Evolutionary conservation across 495 filamentous ascomycete species (phyloP), one percentile per base, ranked within the genome.

Genomic region (Penicillium canariense): DNA sequence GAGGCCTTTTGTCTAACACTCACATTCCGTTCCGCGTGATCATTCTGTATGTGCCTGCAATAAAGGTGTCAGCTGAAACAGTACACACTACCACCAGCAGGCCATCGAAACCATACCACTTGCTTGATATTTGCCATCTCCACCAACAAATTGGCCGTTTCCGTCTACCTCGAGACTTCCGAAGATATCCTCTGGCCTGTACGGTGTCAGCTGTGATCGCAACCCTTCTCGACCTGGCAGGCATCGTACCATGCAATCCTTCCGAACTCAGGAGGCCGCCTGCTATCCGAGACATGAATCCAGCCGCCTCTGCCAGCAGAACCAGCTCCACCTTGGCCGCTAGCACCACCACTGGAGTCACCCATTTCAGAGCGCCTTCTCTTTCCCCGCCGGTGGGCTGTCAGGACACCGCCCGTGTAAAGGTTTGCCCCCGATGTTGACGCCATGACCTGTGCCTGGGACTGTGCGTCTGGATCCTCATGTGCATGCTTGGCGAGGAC

Each of bases 261-360:
- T 0, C 94, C 94, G 75, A 82, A 98, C 58, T 96, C 91, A 7
- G 92, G 92, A 15, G 91, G 89, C 48, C 88, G 86, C 54, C 94
- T 76, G 60, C 65, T 63, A 64, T 97, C 94, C 44, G 86, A 93
- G 4, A 98, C 78, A 77, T 98, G 94, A 15, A 96, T 81, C 77
- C 87, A 94, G 0, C 94, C 94, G 18, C 93, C 94, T 48, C 87
- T 75, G 0, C 90, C 91, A 1, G 79, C 90, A 14, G 90, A 89
- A 2, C 92, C 93, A 23, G 81, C 84, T 27, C 91, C 92, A 22
- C 92, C 92, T 63, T 95, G 89, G 2, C 78, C 80, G 62, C 86
- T 94, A 2, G 90, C 90, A 27, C 86, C 89, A 7, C 90, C 87
- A 10, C 84, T 86, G 1, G 86, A 89, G 53, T 79, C 78, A 43